These are phyloP conservation scores for Nicotiana tomentosiformis DNA, from an alignment of 257 asterid species.

Conservation along the genomic window DNA sequence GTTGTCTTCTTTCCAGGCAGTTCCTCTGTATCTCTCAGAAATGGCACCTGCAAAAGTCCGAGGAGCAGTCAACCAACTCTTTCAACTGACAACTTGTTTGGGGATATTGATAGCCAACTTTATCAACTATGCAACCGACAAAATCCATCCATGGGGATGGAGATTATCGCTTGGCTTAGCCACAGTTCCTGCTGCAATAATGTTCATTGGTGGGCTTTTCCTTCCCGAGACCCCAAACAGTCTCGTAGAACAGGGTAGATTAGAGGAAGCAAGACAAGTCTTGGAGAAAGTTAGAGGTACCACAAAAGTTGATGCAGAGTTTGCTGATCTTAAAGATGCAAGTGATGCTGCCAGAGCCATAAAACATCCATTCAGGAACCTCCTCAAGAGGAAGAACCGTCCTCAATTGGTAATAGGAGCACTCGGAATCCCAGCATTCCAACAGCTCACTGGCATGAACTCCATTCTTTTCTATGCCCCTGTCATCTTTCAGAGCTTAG, in stretches of 20 bases:
- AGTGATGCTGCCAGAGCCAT: constrained; percentile 40
- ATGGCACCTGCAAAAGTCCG: constrained; percentile 59
- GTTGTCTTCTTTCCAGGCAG: constrained; percentile 36
- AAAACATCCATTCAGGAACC: constrained; percentile 33
- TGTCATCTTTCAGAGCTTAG: constrained; percentile 46
- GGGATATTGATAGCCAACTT: constrained; percentile 56
- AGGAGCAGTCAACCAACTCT: constrained; percentile 55
- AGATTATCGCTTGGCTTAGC: constrained; percentile 35
- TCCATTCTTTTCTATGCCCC: constrained; percentile 64
- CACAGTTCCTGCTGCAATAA: constrained; percentile 31
- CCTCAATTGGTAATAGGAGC: constrained; percentile 41
- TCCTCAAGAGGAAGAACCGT: constrained; percentile 34
- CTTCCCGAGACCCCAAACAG: constrained; percentile 68
- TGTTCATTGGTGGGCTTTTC: constrained; percentile 33
- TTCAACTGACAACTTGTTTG: constrained; percentile 48
- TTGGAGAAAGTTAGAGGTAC: constrained; percentile 42
- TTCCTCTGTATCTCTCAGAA: constrained; percentile 58
- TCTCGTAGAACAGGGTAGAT: constrained; percentile 41
- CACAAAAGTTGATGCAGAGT: constrained; percentile 41
- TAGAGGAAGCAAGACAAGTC: constrained; percentile 25
- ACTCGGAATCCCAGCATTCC: constrained; percentile 43
- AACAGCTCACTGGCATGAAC: constrained; percentile 63
- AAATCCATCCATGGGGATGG: constrained; percentile 63
- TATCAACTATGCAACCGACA: constrained; percentile 43
- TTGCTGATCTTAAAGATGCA: constrained; percentile 40